Evolutionary conservation across 1,139 yeast genomes (phyloP), one percentile per base, ranked within the genome.

Genomic region (Hyphopichia buzzinii): DNA sequence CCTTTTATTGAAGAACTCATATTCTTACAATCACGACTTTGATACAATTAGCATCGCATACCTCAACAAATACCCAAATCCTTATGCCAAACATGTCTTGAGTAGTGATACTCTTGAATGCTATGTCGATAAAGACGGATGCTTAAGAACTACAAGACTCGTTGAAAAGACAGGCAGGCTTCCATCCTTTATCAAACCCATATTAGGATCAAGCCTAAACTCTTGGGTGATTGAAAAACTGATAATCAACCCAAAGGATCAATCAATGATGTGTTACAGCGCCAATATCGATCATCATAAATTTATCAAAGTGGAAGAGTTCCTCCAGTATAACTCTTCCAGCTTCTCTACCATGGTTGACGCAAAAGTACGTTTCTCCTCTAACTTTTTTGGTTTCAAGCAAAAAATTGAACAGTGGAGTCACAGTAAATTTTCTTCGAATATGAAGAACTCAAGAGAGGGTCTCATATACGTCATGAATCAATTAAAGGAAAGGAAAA

Each of bases 11-110:
- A 75, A 75, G 47, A 77, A 70, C 43, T 54, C 68, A 13, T 84
- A 81, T 54, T 57, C 64, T 17, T 85, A 70, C 56, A 63, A 74
- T 37, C 79, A 80, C 56, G 82, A 81, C 49, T 89, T 89, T 54
- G 72, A 72, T 35, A 84, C 92, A 1, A 88, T 85, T 16, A 73
- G 90, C 4, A 67, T 82, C 36, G 95, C 96, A 1, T 84, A 83
- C 56, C 81, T 87, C 59, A 86, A 86, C 61, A 68, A 94, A 49
- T 88, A 87, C 54, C 96, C 96, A 2, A 88, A 88, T 53, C 98
- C 98, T 3, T 89, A 74, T 54, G 84, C 97, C 27, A 66, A 79
- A n/a, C 97, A 92, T 63, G 97, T 92, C 11, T 67, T 83, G 32
- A 83, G 95, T 11, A 81, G 81, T 28, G 98, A 92, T 55, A 86